Evolutionary conservation across 2,329 filamentous ascomycete genomes (phyloP), one percentile per base, ranked within the genome.

Genomic region (Aspergillus fijiensis): DNA sequence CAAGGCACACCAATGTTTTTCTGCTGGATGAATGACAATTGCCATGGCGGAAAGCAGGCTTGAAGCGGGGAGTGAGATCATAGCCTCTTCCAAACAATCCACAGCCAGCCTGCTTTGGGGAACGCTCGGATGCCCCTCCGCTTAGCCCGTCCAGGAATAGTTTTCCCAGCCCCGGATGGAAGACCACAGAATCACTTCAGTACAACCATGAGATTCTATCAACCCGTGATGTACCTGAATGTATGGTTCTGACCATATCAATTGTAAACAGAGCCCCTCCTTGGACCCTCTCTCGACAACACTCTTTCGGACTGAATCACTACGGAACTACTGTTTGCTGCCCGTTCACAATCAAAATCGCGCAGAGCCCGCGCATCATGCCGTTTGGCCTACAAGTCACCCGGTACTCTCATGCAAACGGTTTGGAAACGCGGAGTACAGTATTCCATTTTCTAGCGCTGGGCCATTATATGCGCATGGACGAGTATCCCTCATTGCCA

Each of bases 361-460:
- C 14, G 33, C 27, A 29, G 27, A 29, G 27, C 27, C 27, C 12
- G 11, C 14, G 11, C 11, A 16, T 35, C 33, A 35, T 35, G 12
- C 33, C 33, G 33, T 35, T 29, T 9, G 27, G 27, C 33, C 33
- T 42, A 23, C 35, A 39, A 33, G 52, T 55, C 52, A 35, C 25
- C 51, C 25, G 54, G 57, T 49, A 54, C 51, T 21, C 47, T 61
- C 54, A 64, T 49, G 57, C 55, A 57, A 56, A 27, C 29, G 57
- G 27, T 23, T 10, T 27, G 53, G 49, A 55, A 54, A 35, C 45
- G n/a, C 59, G 61, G 61, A 63, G 61, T 51, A 61, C 61, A 49
- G 61, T 59, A 49, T 53, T 63, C 61, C 59, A 63, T 58, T 52
- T 25, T 23, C 56, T 59, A 55, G 55, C 48, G 55, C 39, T 57